These are phyloP conservation scores for Neospermospora avenae DNA, from an alignment of 2,329 filamentous ascomycete genomes.

Conservation along the genomic window DNA sequence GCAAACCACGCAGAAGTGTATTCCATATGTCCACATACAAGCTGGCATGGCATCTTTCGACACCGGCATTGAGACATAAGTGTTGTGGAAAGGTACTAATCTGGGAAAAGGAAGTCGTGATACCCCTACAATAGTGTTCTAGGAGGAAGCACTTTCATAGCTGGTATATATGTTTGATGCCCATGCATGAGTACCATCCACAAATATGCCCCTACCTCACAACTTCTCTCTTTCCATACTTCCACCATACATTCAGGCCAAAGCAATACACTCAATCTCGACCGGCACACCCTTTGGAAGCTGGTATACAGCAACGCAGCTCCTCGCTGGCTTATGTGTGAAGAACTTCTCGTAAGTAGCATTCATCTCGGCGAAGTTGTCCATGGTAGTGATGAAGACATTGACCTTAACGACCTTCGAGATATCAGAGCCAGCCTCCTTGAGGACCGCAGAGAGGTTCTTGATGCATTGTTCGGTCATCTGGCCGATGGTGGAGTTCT, in stretches of 20 bases:
- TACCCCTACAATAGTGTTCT: too few relatives aligned
- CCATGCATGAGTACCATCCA: background rate
- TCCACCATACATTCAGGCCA: slow-evolving; percentile 44
- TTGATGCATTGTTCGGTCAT: slow-evolving; percentile 66
- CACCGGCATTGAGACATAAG: too few relatives aligned
- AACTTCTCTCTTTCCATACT: background rate
- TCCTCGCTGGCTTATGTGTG: slow-evolving; percentile 80
- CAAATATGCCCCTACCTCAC: background rate
- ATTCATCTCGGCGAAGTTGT: slow-evolving; percentile 58
- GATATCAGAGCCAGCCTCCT: slow-evolving; percentile 75
- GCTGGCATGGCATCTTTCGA: too few relatives aligned
- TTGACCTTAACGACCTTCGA: slow-evolving; percentile 86
- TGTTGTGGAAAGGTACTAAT: too few relatives aligned
- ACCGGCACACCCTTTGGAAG: slow-evolving; percentile 84
- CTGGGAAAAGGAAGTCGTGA: too few relatives aligned
- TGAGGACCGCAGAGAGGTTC: slow-evolving; percentile 83
- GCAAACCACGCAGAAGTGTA: too few relatives aligned
- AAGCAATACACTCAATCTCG: slow-evolving; percentile 88
- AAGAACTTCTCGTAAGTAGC: slow-evolving; percentile 60
- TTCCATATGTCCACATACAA: too few relatives aligned
- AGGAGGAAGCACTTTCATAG: background rate
- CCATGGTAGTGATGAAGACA: slow-evolving; percentile 72
- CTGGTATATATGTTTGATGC: background rate
- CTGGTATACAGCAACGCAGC: slow-evolving; percentile 87
- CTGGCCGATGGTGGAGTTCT: slow-evolving; percentile 60